Percentiles rank a stretch among this genome's conserved stretches.
Conservation (phyloP, 2,329 filamentous ascomycete genomes). For the Colletotrichum gloeosporioides region DNA sequence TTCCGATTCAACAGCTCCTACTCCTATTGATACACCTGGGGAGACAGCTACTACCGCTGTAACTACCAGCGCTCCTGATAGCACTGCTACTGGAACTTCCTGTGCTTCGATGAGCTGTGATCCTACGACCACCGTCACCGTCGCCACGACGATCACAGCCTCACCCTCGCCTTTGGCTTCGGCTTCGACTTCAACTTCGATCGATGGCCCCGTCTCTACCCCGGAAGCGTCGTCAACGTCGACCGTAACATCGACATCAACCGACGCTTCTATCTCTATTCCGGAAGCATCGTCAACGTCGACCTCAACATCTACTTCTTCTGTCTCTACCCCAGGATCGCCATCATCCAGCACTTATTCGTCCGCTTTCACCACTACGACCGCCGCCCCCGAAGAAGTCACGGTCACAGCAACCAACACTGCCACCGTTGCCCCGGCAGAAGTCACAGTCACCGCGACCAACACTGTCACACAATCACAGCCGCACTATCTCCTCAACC, state of each 20-base stretch:
- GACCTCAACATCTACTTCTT: not conserved
- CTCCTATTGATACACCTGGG: not conserved
- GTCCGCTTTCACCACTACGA: not conserved
- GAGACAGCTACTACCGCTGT: not conserved
- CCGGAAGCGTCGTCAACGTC: not conserved
- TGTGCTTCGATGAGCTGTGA: not conserved
- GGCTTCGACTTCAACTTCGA: not conserved
- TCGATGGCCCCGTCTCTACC: not conserved
- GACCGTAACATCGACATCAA: not conserved
- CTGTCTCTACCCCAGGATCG: not conserved
- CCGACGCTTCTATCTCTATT: not conserved
- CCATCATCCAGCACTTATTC: not conserved
- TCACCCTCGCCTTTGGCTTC: not conserved
- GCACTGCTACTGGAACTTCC: not conserved
- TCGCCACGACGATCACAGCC: not conserved
- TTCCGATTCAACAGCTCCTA: not conserved
- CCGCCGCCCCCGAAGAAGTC: not conserved
- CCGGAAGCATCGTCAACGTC: not conserved
- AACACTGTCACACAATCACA: not conserved
- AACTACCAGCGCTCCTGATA: not conserved
- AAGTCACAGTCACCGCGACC: not conserved
- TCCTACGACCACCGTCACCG: not conserved
- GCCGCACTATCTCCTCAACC: not conserved
- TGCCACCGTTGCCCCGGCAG: not conserved
- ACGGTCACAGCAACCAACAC: not conserved